Base-by-base conservation (phyloP, 2,329 filamentous ascomycete species). In the Cercospora zeae-maydis region DNA sequence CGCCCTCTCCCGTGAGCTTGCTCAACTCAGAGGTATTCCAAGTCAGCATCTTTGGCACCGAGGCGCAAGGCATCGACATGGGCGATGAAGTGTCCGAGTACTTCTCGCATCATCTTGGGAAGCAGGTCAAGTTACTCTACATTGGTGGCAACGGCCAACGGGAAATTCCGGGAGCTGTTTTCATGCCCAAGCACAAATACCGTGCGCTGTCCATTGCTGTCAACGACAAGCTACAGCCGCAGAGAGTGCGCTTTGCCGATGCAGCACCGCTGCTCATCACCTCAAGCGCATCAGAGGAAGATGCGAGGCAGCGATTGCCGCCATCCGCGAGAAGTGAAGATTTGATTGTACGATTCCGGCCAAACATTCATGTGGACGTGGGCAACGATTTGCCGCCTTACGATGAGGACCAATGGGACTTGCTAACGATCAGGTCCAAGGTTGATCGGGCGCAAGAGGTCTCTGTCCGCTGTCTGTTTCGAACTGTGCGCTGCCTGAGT, bases 291-390 rank as follows among this genome's bases (percentile, higher is more conserved):
- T 75, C 73, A 3, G 73, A 75, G 57, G 71, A 74, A 56, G 72
- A 74, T 36, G 73, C 73, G 13, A 64, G 73, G 34, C 62, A 65
- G 34, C 57, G 73, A 56, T 57, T 75, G 8, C 73, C 73, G n/a
- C 69, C 69, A 0, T 64, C 67, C 3, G 72, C 68, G 5, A 66
- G 70, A 2, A 63, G 67, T 10, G 73, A 74, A 58, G 73, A 75
- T 58, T 64, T 75, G 24, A 75, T 75, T 24, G 71, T 75, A 3
- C 65, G 73, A 19, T 73, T 75, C 30, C 67, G 73, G 8, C 72
- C 73, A 0, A 75, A 75, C 55, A 69, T 75, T 4, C 73, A 75
- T 57, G 71, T 75, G 21, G 72, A 75, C 45, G 72, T 73, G 21
- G 72, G 66, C 9, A 55, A 65, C 10, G 72, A 74, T 54, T 68